These are phyloP conservation scores for Henckelia pumila DNA, from an alignment of 257 asterid genomes.

Conservation along the genomic window DNA sequence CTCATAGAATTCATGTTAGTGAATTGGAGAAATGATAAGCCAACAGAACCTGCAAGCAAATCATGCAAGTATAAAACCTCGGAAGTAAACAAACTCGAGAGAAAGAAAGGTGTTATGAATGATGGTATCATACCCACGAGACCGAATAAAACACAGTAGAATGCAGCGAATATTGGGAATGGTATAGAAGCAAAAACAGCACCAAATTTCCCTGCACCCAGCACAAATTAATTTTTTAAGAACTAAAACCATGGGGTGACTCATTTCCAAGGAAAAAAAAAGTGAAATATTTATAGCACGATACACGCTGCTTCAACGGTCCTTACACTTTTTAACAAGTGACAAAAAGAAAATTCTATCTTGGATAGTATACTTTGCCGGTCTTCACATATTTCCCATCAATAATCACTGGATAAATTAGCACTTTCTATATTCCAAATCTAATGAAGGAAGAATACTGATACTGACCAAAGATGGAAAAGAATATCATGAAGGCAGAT, in stretches of 20 bases:
- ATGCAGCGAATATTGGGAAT: constrained; percentile 81
- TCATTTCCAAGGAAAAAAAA: neutral
- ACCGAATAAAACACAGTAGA: constrained; percentile 90
- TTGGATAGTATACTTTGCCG: neutral
- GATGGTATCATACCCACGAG: constrained; percentile 74
- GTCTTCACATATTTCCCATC: neutral
- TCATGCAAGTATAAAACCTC: constrained; percentile 11
- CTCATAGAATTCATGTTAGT: constrained; percentile 99
- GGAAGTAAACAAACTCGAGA: neutral
- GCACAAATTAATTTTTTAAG: neutral
- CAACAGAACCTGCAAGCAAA: constrained; percentile 79
- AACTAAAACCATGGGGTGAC: neutral
- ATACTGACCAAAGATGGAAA: constrained; percentile 75
- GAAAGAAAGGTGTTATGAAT: neutral
- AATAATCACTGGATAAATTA: neutral
- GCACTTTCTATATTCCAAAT: neutral
- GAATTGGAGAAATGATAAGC: constrained; percentile 93
- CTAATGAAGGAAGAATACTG: neutral
- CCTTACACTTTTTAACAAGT: no score
- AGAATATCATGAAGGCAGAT: constrained; percentile 97
- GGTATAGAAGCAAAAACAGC: constrained; percentile 99
- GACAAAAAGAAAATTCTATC: neutral
- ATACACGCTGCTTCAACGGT: no score
- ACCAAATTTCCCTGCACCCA: constrained; percentile 86
- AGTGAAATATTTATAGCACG: neutral